Evolutionary conservation across 176 grass and related monocot genomes (phyloP).

Genomic region (Musa schizocarpa): DNA sequence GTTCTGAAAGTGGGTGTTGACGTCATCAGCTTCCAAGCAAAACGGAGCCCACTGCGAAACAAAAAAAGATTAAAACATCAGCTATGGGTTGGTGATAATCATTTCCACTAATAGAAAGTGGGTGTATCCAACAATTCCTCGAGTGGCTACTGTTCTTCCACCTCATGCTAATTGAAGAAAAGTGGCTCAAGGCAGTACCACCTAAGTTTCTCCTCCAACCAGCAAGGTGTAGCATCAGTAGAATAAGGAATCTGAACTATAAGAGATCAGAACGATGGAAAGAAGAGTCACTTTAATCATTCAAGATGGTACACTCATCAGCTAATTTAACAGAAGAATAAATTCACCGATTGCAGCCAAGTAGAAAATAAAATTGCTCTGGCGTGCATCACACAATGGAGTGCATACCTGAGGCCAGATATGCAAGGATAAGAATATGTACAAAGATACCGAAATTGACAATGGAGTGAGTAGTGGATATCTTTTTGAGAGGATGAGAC

Average conservation of each 20-base stretch:
- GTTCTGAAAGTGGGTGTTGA: constrained; percentile 14
- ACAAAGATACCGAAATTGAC: neutral
- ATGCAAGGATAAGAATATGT: constrained; percentile 6
- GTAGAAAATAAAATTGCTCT: neutral
- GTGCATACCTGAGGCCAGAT: neutral
- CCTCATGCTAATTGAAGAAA: constrained; percentile 16
- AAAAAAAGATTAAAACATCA: constrained; percentile 11
- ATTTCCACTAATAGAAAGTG: constrained; percentile 35
- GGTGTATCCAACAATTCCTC: neutral
- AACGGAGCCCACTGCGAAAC: constrained; percentile 20
- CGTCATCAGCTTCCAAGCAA: neutral
- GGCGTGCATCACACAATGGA: neutral
- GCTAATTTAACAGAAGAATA: neutral
- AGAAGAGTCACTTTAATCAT: neutral
- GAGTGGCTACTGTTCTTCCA: constrained; percentile 15
- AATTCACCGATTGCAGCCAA: neutral
- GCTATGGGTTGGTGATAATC: constrained; percentile 26
- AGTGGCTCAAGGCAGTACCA: neutral
- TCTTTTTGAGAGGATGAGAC: neutral
- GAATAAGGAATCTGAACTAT: neutral
- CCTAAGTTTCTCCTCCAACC: neutral
- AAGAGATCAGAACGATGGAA: neutral
- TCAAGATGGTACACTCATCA: neutral
- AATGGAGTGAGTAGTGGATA: neutral
- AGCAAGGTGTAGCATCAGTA: neutral